phyloP scores from a whole-genome alignment of 1,284 basidiomycete species.

The Microbotryomycetes sp. region DNA sequence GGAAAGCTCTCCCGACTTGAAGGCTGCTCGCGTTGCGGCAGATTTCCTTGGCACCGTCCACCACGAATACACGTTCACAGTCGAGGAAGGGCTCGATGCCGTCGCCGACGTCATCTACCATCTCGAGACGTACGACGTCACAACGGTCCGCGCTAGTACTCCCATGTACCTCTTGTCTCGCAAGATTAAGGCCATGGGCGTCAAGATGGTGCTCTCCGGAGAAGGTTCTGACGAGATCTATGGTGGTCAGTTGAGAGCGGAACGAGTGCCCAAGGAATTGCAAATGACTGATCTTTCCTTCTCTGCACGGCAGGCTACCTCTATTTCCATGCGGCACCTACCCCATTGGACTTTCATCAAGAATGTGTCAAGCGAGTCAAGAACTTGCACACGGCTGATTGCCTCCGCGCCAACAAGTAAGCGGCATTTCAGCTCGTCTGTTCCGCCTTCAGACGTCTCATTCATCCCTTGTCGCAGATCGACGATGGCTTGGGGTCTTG shows the following conservation, averaged over 20 bases:
- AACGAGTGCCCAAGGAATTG: constrained; percentile 4
- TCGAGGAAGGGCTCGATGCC: constrained; percentile 96
- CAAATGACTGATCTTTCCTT: background rate
- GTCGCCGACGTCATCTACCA: constrained; percentile 98
- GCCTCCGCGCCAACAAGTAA: constrained; percentile 95
- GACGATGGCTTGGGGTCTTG: constrained; percentile 99
- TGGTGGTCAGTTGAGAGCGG: constrained; percentile 75
- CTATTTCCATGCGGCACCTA: constrained; percentile 98
- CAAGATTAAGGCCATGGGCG: constrained; percentile 99
- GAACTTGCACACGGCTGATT: constrained; percentile 96
- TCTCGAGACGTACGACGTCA: constrained; percentile 98
- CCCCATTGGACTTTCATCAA: constrained; percentile 83
- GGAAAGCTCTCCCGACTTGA: constrained; percentile 87
- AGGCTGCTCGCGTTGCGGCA: constrained; percentile 91
- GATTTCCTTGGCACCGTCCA: constrained; percentile 90
- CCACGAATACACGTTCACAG: constrained; percentile 97
- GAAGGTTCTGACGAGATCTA: constrained; percentile 98
- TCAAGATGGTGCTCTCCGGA: constrained; percentile 98
- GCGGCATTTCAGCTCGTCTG: constrained; percentile 30
- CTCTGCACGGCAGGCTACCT: constrained; percentile 63
- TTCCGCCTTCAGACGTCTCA: background rate
- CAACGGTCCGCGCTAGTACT: constrained; percentile 93
- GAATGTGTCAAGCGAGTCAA: constrained; percentile 93
- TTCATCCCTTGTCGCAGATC: background rate
- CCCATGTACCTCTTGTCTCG: constrained; percentile 95